Base-by-base conservation (phyloP, 345 rosid genomes). In the Euphorbia tirucalli region DNA sequence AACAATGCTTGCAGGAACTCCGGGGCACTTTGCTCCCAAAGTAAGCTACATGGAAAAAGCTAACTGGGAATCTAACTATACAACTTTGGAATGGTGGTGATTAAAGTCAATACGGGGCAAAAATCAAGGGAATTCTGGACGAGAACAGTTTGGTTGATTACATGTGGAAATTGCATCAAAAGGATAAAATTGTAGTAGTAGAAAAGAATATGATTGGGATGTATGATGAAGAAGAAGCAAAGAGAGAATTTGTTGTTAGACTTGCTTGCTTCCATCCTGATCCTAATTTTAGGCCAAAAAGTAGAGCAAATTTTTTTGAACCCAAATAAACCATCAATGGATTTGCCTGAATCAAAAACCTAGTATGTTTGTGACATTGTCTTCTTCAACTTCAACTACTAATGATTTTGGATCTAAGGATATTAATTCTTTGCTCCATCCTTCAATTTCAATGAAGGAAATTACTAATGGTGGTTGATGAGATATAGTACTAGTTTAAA, bases 1-100 rank as follows among this genome's bases (percentile, higher is more conserved):
- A n/a, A 81, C 85, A 32, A 71, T 73, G 83, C 60, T 79, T 0
- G 85, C 85, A 0, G 89, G 89, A 8, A 85, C 83, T 14, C 86
- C 80, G 2, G 83, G 85, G 8, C 82, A 82, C 72, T 52, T 80
- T 32, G 84, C 79, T 56, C 83, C 85, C 0, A 81, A 80, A 52
- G 68, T 76, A 25, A 74, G 76, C 39, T 80, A 44, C 79, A 74
- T 78, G 2, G 82, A 81, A 52, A 78, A 76, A 61, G 79, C 81
- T 3, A 82, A 77, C 0, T 71, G 76, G 0, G 83, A 80, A 54
- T 74, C 78, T 0, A 80, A 85, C 7, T 78, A 5, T 85, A 82
- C 16, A 75, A 79, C 74, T 78, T 76, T 4, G 84, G 86, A 0
- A 77, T 77, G 75, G 83, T 78, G 10, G 81, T 72, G 2, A 59